Evolutionary conservation across 2,329 filamentous ascomycete genomes (phyloP).

Genomic region (Cordyceps javanica): DNA sequence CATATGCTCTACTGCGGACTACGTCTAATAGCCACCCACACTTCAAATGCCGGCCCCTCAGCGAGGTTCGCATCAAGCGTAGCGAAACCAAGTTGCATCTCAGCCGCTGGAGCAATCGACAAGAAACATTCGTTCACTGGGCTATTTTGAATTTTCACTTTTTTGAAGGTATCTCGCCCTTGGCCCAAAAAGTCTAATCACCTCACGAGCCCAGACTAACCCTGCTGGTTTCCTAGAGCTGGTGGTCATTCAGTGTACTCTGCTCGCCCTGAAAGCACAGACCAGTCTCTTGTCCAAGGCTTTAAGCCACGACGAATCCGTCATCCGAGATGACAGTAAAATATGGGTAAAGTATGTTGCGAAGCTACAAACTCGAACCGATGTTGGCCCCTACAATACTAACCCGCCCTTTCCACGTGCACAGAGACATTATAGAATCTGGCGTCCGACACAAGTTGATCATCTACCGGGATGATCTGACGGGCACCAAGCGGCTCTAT

Average conservation of each 20-base stretch:
- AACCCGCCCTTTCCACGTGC: neutral
- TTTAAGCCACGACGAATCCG: neutral
- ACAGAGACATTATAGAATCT: constrained; percentile 3
- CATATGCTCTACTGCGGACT: constrained; percentile 43
- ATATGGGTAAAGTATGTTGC: constrained; percentile 1
- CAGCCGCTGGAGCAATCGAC: neutral
- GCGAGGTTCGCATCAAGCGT: constrained; percentile 1
- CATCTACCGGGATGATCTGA: constrained; percentile 9
- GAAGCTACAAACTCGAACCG: neutral
- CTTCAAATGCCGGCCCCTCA: constrained; percentile 46
- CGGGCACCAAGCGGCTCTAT: constrained; percentile 8
- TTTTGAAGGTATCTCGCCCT: constrained; percentile 1
- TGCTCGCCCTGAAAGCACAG: constrained; percentile 7
- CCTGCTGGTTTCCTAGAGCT: neutral
- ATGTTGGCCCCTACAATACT: neutral
- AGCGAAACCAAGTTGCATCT: constrained; percentile 3
- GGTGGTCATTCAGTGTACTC: constrained; percentile 7
- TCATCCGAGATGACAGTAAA: neutral
- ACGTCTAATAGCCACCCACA: constrained; percentile 32
- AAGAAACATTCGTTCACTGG: neutral
- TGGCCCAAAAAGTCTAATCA: neutral
- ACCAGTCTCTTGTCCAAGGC: neutral
- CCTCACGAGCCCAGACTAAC: neutral
- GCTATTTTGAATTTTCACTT: constrained; percentile 3
- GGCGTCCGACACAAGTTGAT: constrained; percentile 9